Evolutionary conservation across 352 stramenopile genomes (phyloP).

Genomic region (Aphanomyces astaci): DNA sequence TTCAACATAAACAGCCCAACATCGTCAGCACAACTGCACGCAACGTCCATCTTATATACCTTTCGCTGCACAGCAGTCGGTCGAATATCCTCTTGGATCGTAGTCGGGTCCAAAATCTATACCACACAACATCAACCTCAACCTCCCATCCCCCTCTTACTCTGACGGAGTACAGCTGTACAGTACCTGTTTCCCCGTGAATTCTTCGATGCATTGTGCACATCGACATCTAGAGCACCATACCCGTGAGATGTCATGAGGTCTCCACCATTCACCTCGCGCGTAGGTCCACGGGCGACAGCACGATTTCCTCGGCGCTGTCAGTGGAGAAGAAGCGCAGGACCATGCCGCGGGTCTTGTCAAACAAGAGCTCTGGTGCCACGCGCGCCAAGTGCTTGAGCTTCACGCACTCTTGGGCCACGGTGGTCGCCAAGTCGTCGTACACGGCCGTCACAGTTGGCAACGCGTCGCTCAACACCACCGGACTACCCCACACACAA

Average conservation of each 20-base stretch:
- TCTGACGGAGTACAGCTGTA: too few relatives aligned
- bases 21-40: too few relatives aligned
- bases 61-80: slow-evolving; percentile 79
- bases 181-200: slow-evolving; percentile 67
- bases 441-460: slow-evolving; percentile 60
- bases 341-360: slow-evolving; percentile 71
- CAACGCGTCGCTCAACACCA: slow-evolving; percentile 65
- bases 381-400: slow-evolving; percentile 61
- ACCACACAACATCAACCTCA: too few relatives aligned
- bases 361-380: slow-evolving; percentile 68
- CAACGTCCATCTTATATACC: too few relatives aligned
- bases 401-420: slow-evolving; percentile 71
- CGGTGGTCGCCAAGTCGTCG: slow-evolving; percentile 53
- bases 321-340: slow-evolving; percentile 64
- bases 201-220: slow-evolving; percentile 81
- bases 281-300: slow-evolving; percentile 67
- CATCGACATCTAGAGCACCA: slow-evolving; percentile 54
- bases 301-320: slow-evolving; percentile 60
- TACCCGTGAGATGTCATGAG: neutral
- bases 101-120: slow-evolving; percentile 61
- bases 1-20: too few relatives aligned
- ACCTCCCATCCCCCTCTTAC: too few relatives aligned
- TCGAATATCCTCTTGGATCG: slow-evolving; percentile 66
- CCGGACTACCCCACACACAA: too few relatives aligned
- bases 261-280: slow-evolving; percentile 34